phyloP scores from a whole-genome alignment of 2,329 filamentous ascomycete species.

The Phyllosticta citriasiana region DNA sequence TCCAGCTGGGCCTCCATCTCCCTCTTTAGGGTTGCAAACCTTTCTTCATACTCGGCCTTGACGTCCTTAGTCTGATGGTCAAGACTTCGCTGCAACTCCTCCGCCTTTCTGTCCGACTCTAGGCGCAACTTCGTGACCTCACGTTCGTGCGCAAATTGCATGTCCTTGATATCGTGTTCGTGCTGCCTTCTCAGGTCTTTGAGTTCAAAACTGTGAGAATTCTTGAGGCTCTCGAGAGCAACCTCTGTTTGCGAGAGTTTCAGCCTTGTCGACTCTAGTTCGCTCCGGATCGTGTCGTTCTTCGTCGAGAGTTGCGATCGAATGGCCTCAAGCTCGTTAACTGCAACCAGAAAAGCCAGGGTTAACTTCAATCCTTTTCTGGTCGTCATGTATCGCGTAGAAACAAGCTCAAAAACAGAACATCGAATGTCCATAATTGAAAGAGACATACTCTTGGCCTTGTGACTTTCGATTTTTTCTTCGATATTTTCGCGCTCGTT shows the following conservation, averaged over 20 bases:
- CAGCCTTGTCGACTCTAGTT: conserved; percentile 53
- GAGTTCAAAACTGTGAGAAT: conserved; percentile 41
- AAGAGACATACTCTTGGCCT: conserved; percentile 55
- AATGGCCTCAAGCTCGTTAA: conserved; percentile 47
- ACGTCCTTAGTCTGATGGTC: conserved; percentile 48
- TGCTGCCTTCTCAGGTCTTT: conserved; percentile 45
- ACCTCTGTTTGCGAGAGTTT: conserved; percentile 40
- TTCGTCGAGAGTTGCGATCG: conserved; percentile 40
- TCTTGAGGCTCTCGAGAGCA: conserved; percentile 42
- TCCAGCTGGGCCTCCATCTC: conserved; percentile 57
- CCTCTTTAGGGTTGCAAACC: conserved; percentile 54
- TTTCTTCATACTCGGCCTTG: conserved; percentile 54
- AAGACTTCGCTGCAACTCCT: conserved; percentile 32
- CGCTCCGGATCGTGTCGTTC: conserved; percentile 51
- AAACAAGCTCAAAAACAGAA: conserved; percentile 5
- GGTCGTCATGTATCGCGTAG: not conserved
- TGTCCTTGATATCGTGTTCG: conserved; percentile 47
- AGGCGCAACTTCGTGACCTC: conserved; percentile 47
- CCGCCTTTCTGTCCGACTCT: conserved; percentile 38
- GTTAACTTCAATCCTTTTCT: conserved; percentile 13
- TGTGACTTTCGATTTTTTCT: conserved; percentile 64
- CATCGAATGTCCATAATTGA: conserved; percentile 3
- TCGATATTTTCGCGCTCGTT: conserved; percentile 60
- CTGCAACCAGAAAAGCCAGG: conserved; percentile 23
- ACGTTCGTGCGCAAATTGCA: conserved; percentile 43